Evolutionary conservation across 2,329 filamentous ascomycete genomes (phyloP).

Genomic region (Raffaelea deltoideospora): DNA sequence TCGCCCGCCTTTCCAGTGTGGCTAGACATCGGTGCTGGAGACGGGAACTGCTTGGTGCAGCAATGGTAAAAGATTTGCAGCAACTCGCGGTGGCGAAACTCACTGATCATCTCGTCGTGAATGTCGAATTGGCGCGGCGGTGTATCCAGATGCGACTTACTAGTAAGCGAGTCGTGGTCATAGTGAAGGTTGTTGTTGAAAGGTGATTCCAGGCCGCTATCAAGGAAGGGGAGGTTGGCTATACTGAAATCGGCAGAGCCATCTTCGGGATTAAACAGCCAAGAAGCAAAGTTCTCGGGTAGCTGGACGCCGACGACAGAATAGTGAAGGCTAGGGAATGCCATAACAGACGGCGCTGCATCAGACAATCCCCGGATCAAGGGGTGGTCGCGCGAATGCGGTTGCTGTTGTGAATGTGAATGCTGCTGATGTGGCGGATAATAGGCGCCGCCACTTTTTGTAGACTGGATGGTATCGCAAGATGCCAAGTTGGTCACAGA

Average conservation of each 20-base stretch:
- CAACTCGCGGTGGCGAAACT: conserved; percentile 28
- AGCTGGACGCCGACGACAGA: too few relatives aligned
- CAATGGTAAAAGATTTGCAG: conserved; percentile 27
- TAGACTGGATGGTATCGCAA: too few relatives aligned
- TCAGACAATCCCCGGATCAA: too few relatives aligned
- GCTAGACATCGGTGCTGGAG: conserved; percentile 17
- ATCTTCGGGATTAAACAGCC: conserved; percentile 40
- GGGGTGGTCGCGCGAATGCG: too few relatives aligned
- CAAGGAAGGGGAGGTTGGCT: conserved; percentile 28
- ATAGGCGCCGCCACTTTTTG: too few relatives aligned
- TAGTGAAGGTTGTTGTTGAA: conserved; percentile 36
- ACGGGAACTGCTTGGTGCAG: conserved; percentile 25
- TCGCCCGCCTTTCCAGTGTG: conserved; percentile 23
- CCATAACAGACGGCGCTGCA: too few relatives aligned
- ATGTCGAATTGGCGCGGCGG: conserved; percentile 22
- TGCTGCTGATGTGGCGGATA: too few relatives aligned
- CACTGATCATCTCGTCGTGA: conserved; percentile 27
- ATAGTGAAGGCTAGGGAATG: too few relatives aligned
- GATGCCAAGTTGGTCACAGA: too few relatives aligned
- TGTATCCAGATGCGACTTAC: conserved; percentile 29
- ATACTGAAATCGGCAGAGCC: conserved; percentile 28
- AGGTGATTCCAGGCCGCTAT: conserved; percentile 33
- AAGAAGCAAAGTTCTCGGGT: conserved; percentile 31
- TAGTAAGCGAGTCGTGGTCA: conserved; percentile 33
- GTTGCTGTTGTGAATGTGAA: too few relatives aligned